Evolutionary conservation across 78 protist species (phyloP), one percentile per base, ranked within the genome.

Genomic region (Planoprotostelium fungivorum): DNA sequence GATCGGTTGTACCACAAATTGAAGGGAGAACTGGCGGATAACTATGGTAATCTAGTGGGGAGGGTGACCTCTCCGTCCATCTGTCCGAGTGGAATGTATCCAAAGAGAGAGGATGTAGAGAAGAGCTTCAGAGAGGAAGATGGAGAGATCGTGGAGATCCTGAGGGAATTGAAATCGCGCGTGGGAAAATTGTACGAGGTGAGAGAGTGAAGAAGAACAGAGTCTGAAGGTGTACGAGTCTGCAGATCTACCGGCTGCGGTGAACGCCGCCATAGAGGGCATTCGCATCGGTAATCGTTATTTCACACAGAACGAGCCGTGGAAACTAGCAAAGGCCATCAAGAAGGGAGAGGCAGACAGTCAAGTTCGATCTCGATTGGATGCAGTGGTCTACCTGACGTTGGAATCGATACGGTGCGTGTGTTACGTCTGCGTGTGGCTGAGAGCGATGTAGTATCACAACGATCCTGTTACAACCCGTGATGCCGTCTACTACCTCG

Each of bases 11-110:
- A 9, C 0, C 85, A 63, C 28, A n/a, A 83, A 31, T 29, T 89
- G 35, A 95, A 87, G 34, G 85, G 91, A 0, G 96, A 95, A 85
- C 91, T 95, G 0, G 96, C 96, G 0, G 91, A 90, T 51, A 87
- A 91, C 9, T 38, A 85, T 35, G 96, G 96, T 35, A 93, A 93
- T 16, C n/a, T 93, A 0, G 37, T 93, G 5, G 85, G 91, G 31
- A 91, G 95, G 36, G 63, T 84, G 25, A 90, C 95, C 16, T 87
- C 91, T 5, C 85, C 88, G 37, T 10, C 90, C 35, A 63, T 93
- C 0, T 87, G 86, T 86, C 93, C 93, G 9, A 35, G 84, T 0
- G 37, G 89, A 29, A 9, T 35, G 0, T 92, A 89, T 88, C 94
- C 94, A 28, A 90, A 34, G 29, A 0, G 38, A 0, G 29, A 29